phyloP scores from a whole-genome alignment of 2,329 filamentous ascomycete genomes.

The Apiospora sp. region DNA sequence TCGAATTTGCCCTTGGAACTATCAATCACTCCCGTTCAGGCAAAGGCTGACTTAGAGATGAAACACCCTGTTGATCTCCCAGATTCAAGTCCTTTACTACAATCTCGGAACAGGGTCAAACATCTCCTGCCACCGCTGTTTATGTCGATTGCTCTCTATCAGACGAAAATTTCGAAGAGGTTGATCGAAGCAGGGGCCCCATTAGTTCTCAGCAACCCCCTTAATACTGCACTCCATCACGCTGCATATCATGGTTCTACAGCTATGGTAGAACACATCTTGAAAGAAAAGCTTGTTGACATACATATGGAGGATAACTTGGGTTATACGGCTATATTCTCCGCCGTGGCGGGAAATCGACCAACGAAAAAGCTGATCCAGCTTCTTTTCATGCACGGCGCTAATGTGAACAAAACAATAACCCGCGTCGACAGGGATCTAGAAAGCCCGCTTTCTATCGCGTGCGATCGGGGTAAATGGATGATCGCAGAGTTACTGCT shows the following conservation, averaged over 20 bases:
- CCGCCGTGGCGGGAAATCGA: neutral
- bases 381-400: conserved; percentile 1
- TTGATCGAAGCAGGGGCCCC: neutral
- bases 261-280: neutral
- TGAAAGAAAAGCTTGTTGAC: neutral
- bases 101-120: neutral
- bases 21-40: too few species aligned
- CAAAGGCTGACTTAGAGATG: neutral
- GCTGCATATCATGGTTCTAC: conserved; percentile 1
- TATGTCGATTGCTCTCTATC: neutral
- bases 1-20: too few species aligned
- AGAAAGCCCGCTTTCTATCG: neutral
- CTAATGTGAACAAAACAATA: conserved; percentile 2
- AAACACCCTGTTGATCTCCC: neutral
- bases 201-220: neutral
- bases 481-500: conserved; percentile 4
- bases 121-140: neutral
- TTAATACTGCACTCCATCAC: neutral
- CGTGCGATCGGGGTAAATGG: neutral
- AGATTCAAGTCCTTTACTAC: neutral
- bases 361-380: neutral
- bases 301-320: neutral
- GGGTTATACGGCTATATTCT: neutral
- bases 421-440: neutral
- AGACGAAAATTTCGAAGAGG: neutral